These are phyloP conservation scores for Eucalyptus pauciflora DNA, from an alignment of 345 rosid species.

Conservation along the genomic window DNA sequence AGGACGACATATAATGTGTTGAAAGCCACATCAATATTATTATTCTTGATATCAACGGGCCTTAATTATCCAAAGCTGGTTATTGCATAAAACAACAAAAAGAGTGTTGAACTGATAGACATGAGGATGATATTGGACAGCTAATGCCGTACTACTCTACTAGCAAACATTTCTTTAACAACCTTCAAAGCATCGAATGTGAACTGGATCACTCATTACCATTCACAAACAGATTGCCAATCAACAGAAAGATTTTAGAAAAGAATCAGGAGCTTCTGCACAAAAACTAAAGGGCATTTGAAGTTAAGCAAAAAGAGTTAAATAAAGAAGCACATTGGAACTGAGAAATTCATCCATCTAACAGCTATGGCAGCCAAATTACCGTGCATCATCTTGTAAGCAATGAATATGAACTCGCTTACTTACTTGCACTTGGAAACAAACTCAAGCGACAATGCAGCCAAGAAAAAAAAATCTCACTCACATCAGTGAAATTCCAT, in stretches of 20 bases:
- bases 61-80: not conserved
- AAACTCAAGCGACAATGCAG: not conserved
- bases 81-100: not conserved
- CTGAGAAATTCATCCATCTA: not conserved
- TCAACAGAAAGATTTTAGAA: not conserved
- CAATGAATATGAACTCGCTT: not conserved
- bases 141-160: not conserved
- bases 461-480: not conserved
- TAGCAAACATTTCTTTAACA: not conserved
- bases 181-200: not conserved
- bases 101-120: not conserved
- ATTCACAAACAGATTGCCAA: not conserved
- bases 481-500: not conserved
- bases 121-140: not conserved
- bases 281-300: not conserved
- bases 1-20: not conserved
- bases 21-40: not conserved
- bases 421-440: not conserved
- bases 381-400: not conserved
- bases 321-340: not conserved
- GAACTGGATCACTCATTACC: not conserved
- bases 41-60: not conserved
- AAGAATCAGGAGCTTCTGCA: not conserved
- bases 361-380: not conserved
- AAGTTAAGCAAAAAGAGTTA: not conserved